A percentile compares a stretch with the other conserved stretches of the same genome.
Conservation (phyloP, 208 protist species). For the Naegleria fowleri region DNA sequence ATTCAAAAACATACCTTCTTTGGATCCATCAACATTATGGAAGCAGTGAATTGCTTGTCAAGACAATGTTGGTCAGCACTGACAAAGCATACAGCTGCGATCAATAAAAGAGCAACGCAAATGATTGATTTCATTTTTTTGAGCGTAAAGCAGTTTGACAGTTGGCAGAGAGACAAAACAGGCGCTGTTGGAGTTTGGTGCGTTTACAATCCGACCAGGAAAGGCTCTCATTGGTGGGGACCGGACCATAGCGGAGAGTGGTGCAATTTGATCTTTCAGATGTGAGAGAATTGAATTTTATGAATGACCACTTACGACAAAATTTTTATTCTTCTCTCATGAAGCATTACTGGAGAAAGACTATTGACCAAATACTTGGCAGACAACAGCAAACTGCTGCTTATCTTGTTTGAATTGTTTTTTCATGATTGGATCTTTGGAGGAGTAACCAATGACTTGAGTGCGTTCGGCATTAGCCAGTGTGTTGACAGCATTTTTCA, state of each 20-base stretch:
- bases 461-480: not conserved
- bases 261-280: no score
- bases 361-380: no score
- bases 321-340: no score
- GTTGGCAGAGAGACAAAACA: not conserved
- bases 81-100: not conserved
- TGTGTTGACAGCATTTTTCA: not conserved
- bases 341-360: no score
- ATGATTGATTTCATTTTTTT: not conserved
- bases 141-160: not conserved
- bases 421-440: not conserved
- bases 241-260: no score
- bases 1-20: not conserved
- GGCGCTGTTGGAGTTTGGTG: not conserved
- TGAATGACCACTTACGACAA: no score
- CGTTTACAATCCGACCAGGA: not conserved
- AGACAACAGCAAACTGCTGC: not conserved
- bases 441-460: not conserved
- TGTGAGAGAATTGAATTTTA: no score
- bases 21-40: not conserved
- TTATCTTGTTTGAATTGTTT: not conserved
- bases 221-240: no score
- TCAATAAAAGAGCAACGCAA: not conserved
- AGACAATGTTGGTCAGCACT: not conserved
- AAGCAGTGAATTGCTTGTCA: not conserved